Percentiles rank a stretch among this genome's conserved stretches.
Evolutionary conservation across 352 stramenopile species (phyloP).

Genomic region (Globisporangium cederbergense): DNA sequence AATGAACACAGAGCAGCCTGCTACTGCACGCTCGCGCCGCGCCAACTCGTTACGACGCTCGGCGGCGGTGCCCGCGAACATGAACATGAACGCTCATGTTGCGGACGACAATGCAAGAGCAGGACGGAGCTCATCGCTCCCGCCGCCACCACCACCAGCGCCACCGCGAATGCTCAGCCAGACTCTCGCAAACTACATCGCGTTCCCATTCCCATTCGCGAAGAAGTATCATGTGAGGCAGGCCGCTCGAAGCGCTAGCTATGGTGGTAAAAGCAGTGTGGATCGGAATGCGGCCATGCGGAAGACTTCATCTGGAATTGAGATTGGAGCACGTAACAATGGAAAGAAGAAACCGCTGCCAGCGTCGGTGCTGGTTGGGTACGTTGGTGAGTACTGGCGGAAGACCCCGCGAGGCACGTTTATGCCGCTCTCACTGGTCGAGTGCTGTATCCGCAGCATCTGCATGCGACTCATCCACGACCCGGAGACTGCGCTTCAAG

Average conservation of each 20-base stretch:
- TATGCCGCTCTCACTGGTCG: constrained; percentile 49
- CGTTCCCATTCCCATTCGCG: constrained; percentile 75
- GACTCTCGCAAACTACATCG: constrained; percentile 70
- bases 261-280: constrained; percentile 5
- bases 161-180: constrained; percentile 36
- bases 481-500: constrained; percentile 15
- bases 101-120: background rate
- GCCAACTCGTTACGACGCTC: background rate
- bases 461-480: constrained; percentile 42
- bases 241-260: constrained; percentile 12
- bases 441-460: constrained; percentile 52
- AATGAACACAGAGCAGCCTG: constrained; percentile 3
- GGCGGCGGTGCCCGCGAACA: constrained; percentile 25
- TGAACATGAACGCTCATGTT: constrained; percentile 23
- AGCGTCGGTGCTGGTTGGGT: constrained; percentile 16
- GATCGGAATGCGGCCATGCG: constrained; percentile 6
- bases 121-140: background rate
- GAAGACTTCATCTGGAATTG: background rate
- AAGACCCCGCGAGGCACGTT: constrained; percentile 36
- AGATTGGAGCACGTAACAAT: constrained; percentile 4
- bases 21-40: background rate
- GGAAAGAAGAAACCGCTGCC: constrained; percentile 10
- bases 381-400: constrained; percentile 52
- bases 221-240: constrained; percentile 28
- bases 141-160: constrained; percentile 2